phyloP scores from a whole-genome alignment of 257 asterid genomes.

The Gentiana straminea region DNA sequence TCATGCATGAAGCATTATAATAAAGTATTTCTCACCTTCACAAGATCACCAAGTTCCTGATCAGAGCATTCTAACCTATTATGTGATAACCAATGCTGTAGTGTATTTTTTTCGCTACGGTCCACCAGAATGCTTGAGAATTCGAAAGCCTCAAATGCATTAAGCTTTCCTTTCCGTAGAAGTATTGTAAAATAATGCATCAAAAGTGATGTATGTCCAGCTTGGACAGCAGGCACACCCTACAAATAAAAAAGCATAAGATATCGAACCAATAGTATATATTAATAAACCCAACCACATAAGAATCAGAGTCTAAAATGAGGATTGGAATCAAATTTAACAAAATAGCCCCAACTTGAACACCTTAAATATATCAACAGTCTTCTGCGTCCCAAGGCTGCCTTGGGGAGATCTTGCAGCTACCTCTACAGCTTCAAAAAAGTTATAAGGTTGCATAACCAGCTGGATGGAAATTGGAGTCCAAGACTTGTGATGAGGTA shows the following conservation, averaged over 20 bases:
- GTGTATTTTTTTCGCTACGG: slow-evolving; percentile 86
- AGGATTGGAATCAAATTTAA: neutral
- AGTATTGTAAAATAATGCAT: slow-evolving; percentile 96
- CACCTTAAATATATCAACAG: slow-evolving; percentile 96
- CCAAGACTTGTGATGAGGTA: slow-evolving; percentile 98
- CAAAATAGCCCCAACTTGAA: neutral
- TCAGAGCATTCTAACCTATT: slow-evolving; percentile 95
- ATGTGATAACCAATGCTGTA: slow-evolving; percentile 98
- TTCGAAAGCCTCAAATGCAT: slow-evolving; percentile 94
- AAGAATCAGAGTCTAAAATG: neutral
- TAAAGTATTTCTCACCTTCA: slow-evolving; percentile 46
- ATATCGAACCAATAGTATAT: neutral
- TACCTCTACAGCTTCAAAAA: slow-evolving; percentile 98
- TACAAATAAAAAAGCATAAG: slow-evolving; percentile 19
- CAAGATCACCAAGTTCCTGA: slow-evolving; percentile 98
- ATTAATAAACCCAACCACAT: neutral
- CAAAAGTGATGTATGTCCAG: slow-evolving; percentile 97
- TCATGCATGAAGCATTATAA: neutral
- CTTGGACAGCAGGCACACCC: slow-evolving; percentile 97
- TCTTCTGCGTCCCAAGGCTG: slow-evolving; percentile 92
- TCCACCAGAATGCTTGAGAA: slow-evolving; percentile 93
- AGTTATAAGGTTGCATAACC: no score
- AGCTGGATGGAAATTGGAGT: slow-evolving; percentile 20
- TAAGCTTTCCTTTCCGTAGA: slow-evolving; percentile 86
- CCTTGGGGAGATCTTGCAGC: slow-evolving; percentile 99